Conservation (phyloP, 805 yeast species). For the Kodamaea leandrae region DNA sequence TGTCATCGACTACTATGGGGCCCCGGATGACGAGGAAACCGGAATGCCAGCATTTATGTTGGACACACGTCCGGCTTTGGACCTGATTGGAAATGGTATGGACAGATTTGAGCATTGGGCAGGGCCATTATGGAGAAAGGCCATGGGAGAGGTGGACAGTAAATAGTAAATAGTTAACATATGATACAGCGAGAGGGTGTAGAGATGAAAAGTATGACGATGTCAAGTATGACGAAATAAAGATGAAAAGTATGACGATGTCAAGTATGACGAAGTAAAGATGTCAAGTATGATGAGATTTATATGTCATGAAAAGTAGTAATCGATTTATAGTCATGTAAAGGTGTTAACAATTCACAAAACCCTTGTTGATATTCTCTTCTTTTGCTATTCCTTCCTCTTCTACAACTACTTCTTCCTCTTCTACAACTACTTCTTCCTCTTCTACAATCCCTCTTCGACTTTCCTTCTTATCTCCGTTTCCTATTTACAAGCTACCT, state of each 20-base stretch:
- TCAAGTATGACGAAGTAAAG: not conserved
- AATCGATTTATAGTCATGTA: no score
- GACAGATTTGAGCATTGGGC: conserved; percentile 74
- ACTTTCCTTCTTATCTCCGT: no score
- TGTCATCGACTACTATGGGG: conserved; percentile 94
- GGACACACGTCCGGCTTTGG: conserved; percentile 95
- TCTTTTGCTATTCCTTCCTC: no score
- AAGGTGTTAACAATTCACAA: no score
- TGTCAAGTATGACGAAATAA: not conserved
- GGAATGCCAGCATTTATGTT: conserved; percentile 90
- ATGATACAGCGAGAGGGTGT: not conserved
- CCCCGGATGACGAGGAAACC: conserved; percentile 81
- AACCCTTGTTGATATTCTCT: no score
- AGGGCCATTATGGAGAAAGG: conserved; percentile 63
- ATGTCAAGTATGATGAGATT: no score
- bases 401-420: no score
- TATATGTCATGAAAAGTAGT: no score
- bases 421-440: no score
- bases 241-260: not conserved
- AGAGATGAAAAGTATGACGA: not conserved
- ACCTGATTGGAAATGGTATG: conserved; percentile 54
- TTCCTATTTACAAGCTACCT: conserved; percentile 6
- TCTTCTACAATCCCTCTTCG: no score
- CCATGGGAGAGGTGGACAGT: conserved; percentile 57
- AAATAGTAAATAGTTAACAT: not conserved